A percentile compares a stretch with the other conserved stretches of the same genome.
Conservation (phyloP, 1,284 basidiomycete species). For the Athelia psychrophila region DNA sequence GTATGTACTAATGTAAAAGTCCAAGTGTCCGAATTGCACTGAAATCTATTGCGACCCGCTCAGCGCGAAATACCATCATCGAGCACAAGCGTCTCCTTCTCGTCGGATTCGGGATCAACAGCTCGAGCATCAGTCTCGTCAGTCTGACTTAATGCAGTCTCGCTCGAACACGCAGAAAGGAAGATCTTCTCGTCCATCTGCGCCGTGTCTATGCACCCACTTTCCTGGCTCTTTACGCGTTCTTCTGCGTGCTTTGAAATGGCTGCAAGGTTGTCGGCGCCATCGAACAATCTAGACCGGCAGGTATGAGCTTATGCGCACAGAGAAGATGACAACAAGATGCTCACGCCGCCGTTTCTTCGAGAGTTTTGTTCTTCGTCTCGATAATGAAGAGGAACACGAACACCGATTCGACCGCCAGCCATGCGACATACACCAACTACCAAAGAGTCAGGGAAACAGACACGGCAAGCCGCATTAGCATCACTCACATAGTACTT, state of each 20-base stretch:
- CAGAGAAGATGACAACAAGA: background rate
- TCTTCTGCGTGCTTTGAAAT: slow-evolving; percentile 7
- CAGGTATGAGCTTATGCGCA: background rate
- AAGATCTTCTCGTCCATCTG: no score
- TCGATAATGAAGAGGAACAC: slow-evolving; percentile 40
- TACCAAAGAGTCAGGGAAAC: slow-evolving; percentile 11
- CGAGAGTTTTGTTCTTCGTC: slow-evolving; percentile 38
- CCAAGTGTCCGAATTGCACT: no score
- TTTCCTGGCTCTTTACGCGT: background rate
- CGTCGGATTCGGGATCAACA: no score
- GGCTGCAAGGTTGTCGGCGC: slow-evolving; percentile 9
- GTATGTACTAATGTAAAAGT: no score
- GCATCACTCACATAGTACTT: slow-evolving; percentile 32
- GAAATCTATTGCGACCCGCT: no score
- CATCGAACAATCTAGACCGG: slow-evolving; percentile 11
- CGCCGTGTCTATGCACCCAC: slow-evolving; percentile 5
- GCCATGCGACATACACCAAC: slow-evolving; percentile 42
- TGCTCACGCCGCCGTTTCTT: slow-evolving; percentile 38
- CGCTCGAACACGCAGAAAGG: no score
- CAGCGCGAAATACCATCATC: no score
- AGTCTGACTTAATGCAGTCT: no score
- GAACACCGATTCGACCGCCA: slow-evolving; percentile 35
- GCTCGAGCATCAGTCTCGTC: no score
- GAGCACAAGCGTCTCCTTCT: no score
- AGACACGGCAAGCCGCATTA: background rate